Conservation (phyloP, 73 alveolate species). For the Paramecium caudatum region DNA sequence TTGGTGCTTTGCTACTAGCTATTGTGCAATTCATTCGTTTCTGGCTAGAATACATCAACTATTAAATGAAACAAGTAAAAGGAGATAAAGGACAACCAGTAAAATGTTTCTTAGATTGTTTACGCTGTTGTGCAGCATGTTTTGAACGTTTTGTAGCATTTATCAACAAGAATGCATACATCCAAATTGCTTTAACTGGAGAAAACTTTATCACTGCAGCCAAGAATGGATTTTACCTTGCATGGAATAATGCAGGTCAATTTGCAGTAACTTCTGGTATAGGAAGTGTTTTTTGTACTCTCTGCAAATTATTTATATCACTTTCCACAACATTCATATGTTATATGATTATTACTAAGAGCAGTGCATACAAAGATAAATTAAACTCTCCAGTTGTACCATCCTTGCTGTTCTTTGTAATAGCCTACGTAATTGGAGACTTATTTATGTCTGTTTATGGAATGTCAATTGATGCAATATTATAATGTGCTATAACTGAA, state of each 20-base stretch:
- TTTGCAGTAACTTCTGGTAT: constrained; percentile 88
- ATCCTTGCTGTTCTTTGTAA: constrained; percentile 44
- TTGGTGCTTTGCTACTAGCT: constrained; percentile 89
- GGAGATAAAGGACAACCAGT: constrained; percentile 69
- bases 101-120: constrained; percentile 84
- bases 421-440: constrained; percentile 67
- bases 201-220: constrained; percentile 95
- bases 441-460: constrained; percentile 72
- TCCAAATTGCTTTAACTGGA: constrained; percentile 94
- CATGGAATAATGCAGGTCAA: constrained; percentile 92
- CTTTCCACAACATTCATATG: constrained; percentile 86
- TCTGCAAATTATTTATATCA: constrained; percentile 93
- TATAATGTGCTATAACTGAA: constrained; percentile 71
- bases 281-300: constrained; percentile 91
- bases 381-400: constrained; percentile 94
- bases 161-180: constrained; percentile 95
- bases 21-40: constrained; percentile 76
- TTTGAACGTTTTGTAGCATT: constrained; percentile 90
- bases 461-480: constrained; percentile 65
- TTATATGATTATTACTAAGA: constrained; percentile 84
- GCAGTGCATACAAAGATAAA: constrained; percentile 78
- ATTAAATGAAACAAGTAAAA: constrained; percentile 75
- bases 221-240: constrained; percentile 90
- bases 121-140: constrained; percentile 91
- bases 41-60: constrained; percentile 75